Evolutionary conservation across 768 basidiomycete species (phyloP), one percentile per base, ranked within the genome.

Genomic region (Russula brevipes): DNA sequence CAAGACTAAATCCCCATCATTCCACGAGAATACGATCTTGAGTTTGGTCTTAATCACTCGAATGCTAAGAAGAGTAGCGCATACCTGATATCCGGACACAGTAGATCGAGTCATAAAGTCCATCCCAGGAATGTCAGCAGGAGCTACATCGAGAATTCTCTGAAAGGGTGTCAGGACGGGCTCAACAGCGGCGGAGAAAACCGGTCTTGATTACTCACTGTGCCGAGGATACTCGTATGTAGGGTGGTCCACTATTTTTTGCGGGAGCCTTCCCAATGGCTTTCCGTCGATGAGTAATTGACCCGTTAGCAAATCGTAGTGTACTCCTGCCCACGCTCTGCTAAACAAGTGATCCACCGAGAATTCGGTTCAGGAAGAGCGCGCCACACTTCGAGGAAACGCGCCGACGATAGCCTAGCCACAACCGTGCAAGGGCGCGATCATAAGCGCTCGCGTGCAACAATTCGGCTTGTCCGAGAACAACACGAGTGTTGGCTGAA

Each of bases 231-330:
- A 7, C 72, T 69, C 16, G 59, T 79, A 82, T 3, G 71, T 67
- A 1, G 71, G 36, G 65, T 81, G 74, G 0, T 31, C 53, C 2
- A 69, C 49, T 35, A 81, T 77, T 0, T 65, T 61, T 9, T 46
- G 35, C 0, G 81, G 78, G 14, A 82, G 73, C 30, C 72, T 73
- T 17, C 77, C 76, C 9, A 78, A 59, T 1, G 75, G 72, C 59
- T 74, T 73, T 7, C 80, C 81, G 11, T 77, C 69, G 12, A 83
- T 71, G n/a, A 81, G 72, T 1, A 83, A 69, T 30, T 67, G 54
- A 10, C 80, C 81, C n/a, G 72, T 66, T 4, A 81, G 63, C 1
- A 82, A 39, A 58, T 83, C 76, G 24, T 79, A 69, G 52, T 76
- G 72, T 6, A 82, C 53, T 44, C n/a, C 8, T 55, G 44, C 8